Evolutionary conservation across 2,329 filamentous ascomycete species (phyloP), one percentile per base, ranked within the genome.

Genomic region (Thermothelomyces thermophilus): DNA sequence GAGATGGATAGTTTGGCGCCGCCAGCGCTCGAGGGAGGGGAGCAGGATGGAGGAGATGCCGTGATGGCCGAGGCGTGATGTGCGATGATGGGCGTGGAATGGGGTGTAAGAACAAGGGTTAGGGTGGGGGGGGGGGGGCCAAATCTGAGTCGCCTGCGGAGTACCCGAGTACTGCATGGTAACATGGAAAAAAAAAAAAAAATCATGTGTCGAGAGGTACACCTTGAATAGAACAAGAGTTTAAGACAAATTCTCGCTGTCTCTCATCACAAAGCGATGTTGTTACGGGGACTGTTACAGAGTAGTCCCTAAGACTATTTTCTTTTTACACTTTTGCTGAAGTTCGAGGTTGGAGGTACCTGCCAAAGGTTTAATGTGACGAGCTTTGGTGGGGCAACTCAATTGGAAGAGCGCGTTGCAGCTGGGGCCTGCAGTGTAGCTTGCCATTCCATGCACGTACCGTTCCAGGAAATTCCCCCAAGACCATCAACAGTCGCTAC

Each of bases 1-100:
- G 87, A 95, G 71, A 97, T 97, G 90, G 90, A 95, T 63, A 86
- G 76, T 65, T 75, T 84, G 54, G 74, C 73, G 35, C 75, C 77
- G 7, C 60, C 68, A 39, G 45, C 41, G 36, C 8, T 50, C 5
- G 54, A 41, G 30, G 45, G n/a, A 1, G 50, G 45, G 5, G 55
- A 41, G 35, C 40, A 39, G 7, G 54, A 55, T 44, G 56, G 46
- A 28, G 56, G 46, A 30, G 62, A 64, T 53, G 55, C 57, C 0
- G 45, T 61, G 11, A 65, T 65, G 62, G 43, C 48, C 17, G 62
- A 60, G 46, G 59, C 55, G 20, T 60, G 48, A 55, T 9, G 22
- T n/a, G 16, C n/a, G 17, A 9, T 3, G 16, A 13, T 31, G n/a
- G 5, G 37, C 14, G 19, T 5, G n/a, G 16, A 37, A 9, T 4